Conservation (phyloP, 2,329 filamentous ascomycete species). For the Trichoderma lentiforme region DNA sequence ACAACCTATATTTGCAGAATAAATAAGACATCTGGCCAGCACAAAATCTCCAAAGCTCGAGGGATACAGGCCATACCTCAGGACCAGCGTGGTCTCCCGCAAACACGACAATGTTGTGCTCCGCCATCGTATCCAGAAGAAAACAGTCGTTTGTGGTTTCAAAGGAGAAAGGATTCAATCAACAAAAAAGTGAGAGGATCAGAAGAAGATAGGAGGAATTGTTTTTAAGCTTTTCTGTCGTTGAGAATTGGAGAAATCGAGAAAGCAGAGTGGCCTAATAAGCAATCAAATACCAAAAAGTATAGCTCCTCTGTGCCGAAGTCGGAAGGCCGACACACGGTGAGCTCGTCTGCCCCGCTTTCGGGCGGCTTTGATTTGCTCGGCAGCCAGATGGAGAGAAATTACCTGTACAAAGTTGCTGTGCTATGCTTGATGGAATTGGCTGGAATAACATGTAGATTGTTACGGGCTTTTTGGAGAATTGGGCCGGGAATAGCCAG, state of each 20-base stretch:
- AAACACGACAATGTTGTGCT: constrained; percentile 77
- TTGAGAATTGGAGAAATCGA: not conserved
- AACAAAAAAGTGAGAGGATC: not conserved
- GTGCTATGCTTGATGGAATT: not conserved
- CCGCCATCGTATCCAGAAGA: constrained; percentile 54
- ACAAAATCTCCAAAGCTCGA: not conserved
- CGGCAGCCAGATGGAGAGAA: not conserved
- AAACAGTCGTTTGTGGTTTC: not conserved
- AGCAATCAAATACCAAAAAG: not conserved
- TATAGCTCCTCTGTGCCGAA: not conserved
- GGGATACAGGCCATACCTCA: constrained; percentile 53
- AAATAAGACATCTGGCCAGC: constrained; percentile 13
- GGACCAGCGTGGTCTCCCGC: constrained; percentile 82
- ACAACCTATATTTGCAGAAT: constrained; percentile 54
- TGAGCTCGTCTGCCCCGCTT: not conserved
- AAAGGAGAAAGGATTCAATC: not conserved
- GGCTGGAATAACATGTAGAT: not conserved
- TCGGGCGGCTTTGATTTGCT: not conserved
- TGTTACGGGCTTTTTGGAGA: not conserved
- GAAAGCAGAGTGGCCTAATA: not conserved
- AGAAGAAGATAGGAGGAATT: not conserved
- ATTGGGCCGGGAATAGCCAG: not conserved
- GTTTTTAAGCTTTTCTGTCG: not conserved
- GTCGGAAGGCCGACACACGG: not conserved
- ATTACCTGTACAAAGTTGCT: not conserved